Percentiles rank a stretch among this genome's conserved stretches.
Conservation (phyloP, 805 yeast genomes). For the Scheffersomyces lignosus region DNA sequence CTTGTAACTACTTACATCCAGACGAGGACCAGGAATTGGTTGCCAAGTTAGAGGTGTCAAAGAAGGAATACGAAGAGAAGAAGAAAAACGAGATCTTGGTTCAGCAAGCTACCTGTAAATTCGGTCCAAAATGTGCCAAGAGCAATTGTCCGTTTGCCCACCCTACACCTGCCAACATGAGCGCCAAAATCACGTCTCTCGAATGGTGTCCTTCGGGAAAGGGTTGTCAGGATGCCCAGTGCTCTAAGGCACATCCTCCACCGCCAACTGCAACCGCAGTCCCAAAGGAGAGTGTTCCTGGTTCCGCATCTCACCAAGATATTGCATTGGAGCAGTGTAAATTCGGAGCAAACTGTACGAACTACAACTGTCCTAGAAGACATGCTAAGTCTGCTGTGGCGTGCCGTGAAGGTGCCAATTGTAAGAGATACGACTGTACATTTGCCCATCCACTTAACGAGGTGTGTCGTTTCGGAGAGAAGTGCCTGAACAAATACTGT, state of each 20-base stretch:
- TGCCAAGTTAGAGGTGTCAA: slow-evolving; percentile 64
- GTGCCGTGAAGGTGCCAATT: slow-evolving; percentile 80
- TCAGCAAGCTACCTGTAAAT: slow-evolving; percentile 62
- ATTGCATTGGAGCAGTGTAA: slow-evolving; percentile 78
- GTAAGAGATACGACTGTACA: slow-evolving; percentile 77
- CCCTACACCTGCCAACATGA: slow-evolving; percentile 82
- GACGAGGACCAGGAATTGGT: slow-evolving; percentile 78
- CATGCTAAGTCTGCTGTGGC: slow-evolving; percentile 74
- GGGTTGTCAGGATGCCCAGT: slow-evolving; percentile 57
- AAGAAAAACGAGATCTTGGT: slow-evolving; percentile 31
- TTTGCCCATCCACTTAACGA: slow-evolving; percentile 81
- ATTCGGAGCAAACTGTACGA: slow-evolving; percentile 74
- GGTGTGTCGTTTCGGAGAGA: slow-evolving; percentile 75
- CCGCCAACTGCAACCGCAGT: slow-evolving; percentile 46
- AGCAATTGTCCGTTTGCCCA: slow-evolving; percentile 86
- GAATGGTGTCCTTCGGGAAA: slow-evolving; percentile 80
- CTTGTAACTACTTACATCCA: slow-evolving; percentile 81
- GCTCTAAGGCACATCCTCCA: slow-evolving; percentile 83
- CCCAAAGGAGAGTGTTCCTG: slow-evolving; percentile 10
- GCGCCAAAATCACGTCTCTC: slow-evolving; percentile 62
- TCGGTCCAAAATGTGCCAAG: slow-evolving; percentile 72
- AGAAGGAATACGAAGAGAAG: slow-evolving; percentile 47
- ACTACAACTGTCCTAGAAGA: slow-evolving; percentile 75
- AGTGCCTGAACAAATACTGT: slow-evolving; percentile 73
- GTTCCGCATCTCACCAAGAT: slow-evolving; percentile 30